Evolutionary conservation across 1,284 basidiomycete species (phyloP).

Genomic region (Apiotrichum gamsii): DNA sequence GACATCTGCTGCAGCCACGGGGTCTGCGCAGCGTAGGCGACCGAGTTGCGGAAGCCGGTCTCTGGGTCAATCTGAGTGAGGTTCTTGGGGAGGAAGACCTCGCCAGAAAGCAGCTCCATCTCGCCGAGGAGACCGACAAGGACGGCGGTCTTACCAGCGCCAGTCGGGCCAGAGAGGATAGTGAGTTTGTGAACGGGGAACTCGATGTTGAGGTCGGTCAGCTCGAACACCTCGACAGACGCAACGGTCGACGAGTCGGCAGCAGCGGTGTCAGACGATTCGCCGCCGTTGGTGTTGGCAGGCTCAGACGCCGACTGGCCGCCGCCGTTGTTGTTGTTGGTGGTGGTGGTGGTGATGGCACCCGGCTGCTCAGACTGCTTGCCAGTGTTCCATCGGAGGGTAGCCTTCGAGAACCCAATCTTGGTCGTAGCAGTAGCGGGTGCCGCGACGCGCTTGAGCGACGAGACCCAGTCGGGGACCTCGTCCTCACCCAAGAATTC

Average conservation of each 20-base stretch:
- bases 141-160: slow-evolving; percentile 57
- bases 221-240: slow-evolving; percentile 52
- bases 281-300: neutral
- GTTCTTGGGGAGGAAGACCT: slow-evolving; percentile 61
- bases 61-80: slow-evolving; percentile 54
- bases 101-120: slow-evolving; percentile 60
- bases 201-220: slow-evolving; percentile 58
- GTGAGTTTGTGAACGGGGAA: slow-evolving; percentile 66
- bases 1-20: slow-evolving; percentile 67
- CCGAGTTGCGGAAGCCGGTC: slow-evolving; percentile 61
- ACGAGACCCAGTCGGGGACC: slow-evolving; percentile 63
- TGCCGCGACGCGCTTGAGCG: slow-evolving; percentile 50
- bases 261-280: slow-evolving; percentile 5
- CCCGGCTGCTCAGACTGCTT: slow-evolving; percentile 27
- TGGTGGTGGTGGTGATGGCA: neutral
- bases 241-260: slow-evolving; percentile 8
- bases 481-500: slow-evolving; percentile 78
- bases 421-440: slow-evolving; percentile 42
- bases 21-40: slow-evolving; percentile 78
- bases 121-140: slow-evolving; percentile 49
- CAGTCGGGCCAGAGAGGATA: slow-evolving; percentile 68
- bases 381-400: slow-evolving; percentile 62
- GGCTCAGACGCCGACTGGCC: too few relatives aligned
- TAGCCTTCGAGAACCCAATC: slow-evolving; percentile 60
- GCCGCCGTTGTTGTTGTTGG: neutral